Evolutionary conservation across 225 moss, liverwort and hornwort species (phyloP), one percentile per base, ranked within the genome.

Genomic region (Asterella californica): DNA sequence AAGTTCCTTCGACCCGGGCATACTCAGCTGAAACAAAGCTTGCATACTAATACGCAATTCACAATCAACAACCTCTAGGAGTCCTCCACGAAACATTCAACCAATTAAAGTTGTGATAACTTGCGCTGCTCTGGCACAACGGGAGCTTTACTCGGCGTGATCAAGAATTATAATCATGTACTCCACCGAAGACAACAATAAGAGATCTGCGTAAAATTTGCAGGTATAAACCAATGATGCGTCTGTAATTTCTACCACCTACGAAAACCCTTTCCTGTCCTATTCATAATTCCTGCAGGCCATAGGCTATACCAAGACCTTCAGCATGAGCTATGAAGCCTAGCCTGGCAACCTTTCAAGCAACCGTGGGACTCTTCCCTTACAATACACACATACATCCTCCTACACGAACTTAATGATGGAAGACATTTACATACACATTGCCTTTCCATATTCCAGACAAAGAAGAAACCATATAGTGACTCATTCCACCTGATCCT

Each of bases 261-360:
- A 81, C 54, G 62, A n/a, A 79, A 71, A 82, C 53, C 34, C 65
- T n/a, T 81, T 79, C 70, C 65, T 77, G 49, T 78, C 65, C 87
- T 84, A 87, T 38, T 79, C 65, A 22, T 83, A 87, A 79, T 82
- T 74, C 82, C 79, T 82, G 79, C 79, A 87, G 84, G 79, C 79
- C 83, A 81, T 84, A 82, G 82, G 84, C 66, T 82, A 84, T 82
- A 84, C 82, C 81, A 79, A 76, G 86, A 83, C 86, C 86, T 81
- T 81, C 71, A 69, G 70, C 72, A 78, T 69, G 54, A 76, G 81
- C 76, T 83, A 81, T 38, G 70, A 84, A 77, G 72, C 76, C 70
- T 76, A 79, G 76, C 76, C 34, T 72, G 76, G 65, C 52, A 81
- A 74, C 81, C 70, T 79, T 83, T 79, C 77, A 82, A 87, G 81